phyloP scores from a whole-genome alignment of 495 filamentous ascomycete species.

The Pseudoneurospora amorphoporcata region DNA sequence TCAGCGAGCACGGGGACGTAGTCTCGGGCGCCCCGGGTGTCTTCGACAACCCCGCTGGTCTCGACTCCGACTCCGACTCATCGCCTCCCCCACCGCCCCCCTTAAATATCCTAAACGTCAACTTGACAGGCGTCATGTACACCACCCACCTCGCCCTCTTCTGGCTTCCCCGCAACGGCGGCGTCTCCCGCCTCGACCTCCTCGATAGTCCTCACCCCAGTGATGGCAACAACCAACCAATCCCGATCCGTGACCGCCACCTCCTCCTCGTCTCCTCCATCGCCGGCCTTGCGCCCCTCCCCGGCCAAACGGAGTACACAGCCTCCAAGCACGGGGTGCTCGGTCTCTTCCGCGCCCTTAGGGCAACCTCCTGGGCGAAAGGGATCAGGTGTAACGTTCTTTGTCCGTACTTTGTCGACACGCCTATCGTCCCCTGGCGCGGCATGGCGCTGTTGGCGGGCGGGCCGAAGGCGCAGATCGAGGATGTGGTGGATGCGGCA shows the following conservation, averaged over 20 bases:
- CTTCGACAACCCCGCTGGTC: constrained; percentile 26
- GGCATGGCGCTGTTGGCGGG: constrained; percentile 45
- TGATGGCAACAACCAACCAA: background rate
- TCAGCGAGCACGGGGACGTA: constrained; percentile 30
- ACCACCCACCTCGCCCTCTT: constrained; percentile 54
- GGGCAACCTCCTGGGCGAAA: constrained; percentile 32
- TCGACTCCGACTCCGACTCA: constrained; percentile 20
- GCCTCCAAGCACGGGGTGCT: constrained; percentile 55
- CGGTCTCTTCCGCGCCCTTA: constrained; percentile 49
- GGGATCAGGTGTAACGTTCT: constrained; percentile 52
- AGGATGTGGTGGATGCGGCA: constrained; percentile 37
- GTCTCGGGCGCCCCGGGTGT: constrained; percentile 10
- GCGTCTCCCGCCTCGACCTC: constrained; percentile 4
- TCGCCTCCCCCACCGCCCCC: constrained; percentile 38
- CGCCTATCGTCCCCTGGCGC: constrained; percentile 37
- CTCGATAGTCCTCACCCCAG: background rate
- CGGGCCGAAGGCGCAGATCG: constrained; percentile 34
- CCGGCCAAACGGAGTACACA: constrained; percentile 43
- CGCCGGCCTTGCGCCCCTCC: constrained; percentile 37
- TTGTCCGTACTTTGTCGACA: constrained; percentile 58
- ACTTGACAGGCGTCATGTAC: constrained; percentile 53
- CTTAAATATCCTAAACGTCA: constrained; percentile 47
- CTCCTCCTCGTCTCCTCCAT: constrained; percentile 48
- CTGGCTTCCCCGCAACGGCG: constrained; percentile 37
- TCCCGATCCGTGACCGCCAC: constrained; percentile 30